phyloP scores from a whole-genome alignment of 148 eudicot species.

The Rhododendron williamsianum region DNA sequence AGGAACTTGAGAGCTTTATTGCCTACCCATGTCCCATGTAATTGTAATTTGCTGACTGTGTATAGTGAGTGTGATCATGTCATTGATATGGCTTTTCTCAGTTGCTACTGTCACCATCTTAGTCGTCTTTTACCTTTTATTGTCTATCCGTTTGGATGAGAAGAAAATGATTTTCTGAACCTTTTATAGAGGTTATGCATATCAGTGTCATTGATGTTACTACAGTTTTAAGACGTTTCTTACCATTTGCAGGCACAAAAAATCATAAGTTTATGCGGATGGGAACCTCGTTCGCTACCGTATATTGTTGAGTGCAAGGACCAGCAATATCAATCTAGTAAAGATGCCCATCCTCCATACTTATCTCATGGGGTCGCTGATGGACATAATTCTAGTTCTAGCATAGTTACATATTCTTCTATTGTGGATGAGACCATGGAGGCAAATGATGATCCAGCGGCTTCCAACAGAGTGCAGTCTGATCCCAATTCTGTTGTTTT shows the following conservation, averaged over 20 bases:
- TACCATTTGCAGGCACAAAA: constrained; percentile 62
- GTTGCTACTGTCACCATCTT: neutral
- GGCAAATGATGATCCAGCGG: constrained; percentile 19
- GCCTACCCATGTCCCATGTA: neutral
- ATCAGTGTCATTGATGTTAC: neutral
- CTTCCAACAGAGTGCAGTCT: constrained; percentile 21
- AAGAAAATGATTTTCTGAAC: neutral
- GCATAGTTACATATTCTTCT: constrained; percentile 35
- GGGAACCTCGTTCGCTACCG: constrained; percentile 85
- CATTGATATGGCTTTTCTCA: constrained; percentile 1
- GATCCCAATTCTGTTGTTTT: constrained; percentile 60
- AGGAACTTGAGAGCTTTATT: constrained; percentile 4
- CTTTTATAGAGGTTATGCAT: neutral
- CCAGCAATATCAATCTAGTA: constrained; percentile 24
- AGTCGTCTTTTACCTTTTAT: neutral
- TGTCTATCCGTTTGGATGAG: neutral
- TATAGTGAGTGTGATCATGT: neutral
- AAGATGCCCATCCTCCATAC: constrained; percentile 25
- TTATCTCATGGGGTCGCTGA: constrained; percentile 21
- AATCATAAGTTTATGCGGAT: constrained; percentile 82
- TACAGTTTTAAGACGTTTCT: neutral
- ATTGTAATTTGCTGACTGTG: neutral
- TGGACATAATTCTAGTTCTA: constrained; percentile 37
- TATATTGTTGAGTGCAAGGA: constrained; percentile 65
- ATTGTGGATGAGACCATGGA: constrained; percentile 24